Conservation (phyloP, 768 basidiomycete species). For the Phanerodontia chrysosporium region DNA sequence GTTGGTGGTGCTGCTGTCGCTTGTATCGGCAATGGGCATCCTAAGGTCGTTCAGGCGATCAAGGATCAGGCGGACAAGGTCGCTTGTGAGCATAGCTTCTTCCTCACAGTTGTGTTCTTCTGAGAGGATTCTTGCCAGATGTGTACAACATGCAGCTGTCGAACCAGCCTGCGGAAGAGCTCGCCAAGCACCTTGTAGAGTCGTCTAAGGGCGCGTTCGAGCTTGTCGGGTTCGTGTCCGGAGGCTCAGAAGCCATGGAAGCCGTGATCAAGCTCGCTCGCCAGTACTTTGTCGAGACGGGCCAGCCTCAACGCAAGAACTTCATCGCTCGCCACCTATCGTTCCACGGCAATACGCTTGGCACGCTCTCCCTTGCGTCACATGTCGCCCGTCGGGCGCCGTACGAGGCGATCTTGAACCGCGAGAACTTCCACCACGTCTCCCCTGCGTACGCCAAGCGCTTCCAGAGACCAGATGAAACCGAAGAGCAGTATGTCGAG, state of each 20-base stretch:
- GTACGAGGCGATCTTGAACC: conserved; percentile 62
- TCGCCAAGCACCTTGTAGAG: conserved; percentile 65
- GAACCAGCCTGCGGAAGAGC: conserved; percentile 74
- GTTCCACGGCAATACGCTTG: conserved; percentile 83
- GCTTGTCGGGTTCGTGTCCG: conserved; percentile 66
- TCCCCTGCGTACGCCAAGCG: conserved; percentile 84
- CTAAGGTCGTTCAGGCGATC: conserved; percentile 65
- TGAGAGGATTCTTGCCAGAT: conserved; percentile 39
- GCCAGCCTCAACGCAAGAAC: conserved; percentile 66
- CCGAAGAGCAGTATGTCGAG: conserved; percentile 75
- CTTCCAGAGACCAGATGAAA: conserved; percentile 66
- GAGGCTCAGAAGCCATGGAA: conserved; percentile 90
- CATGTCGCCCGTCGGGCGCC: conserved; percentile 67
- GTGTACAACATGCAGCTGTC: conserved; percentile 85
- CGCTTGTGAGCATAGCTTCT: conserved; percentile 50
- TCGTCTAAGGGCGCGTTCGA: conserved; percentile 72
- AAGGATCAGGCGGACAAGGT: conserved; percentile 79
- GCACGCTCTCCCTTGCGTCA: conserved; percentile 61
- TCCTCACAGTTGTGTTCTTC: neutral
- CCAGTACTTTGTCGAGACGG: conserved; percentile 73
- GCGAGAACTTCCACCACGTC: conserved; percentile 73
- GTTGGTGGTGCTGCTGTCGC: conserved; percentile 85
- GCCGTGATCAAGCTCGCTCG: conserved; percentile 76
- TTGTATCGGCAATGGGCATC: conserved; percentile 73
- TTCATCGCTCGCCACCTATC: conserved; percentile 77